Evolutionary conservation across 2,329 filamentous ascomycete species (phyloP), one percentile per base, ranked within the genome.

Genomic region (Aureobasidium subglaciale): DNA sequence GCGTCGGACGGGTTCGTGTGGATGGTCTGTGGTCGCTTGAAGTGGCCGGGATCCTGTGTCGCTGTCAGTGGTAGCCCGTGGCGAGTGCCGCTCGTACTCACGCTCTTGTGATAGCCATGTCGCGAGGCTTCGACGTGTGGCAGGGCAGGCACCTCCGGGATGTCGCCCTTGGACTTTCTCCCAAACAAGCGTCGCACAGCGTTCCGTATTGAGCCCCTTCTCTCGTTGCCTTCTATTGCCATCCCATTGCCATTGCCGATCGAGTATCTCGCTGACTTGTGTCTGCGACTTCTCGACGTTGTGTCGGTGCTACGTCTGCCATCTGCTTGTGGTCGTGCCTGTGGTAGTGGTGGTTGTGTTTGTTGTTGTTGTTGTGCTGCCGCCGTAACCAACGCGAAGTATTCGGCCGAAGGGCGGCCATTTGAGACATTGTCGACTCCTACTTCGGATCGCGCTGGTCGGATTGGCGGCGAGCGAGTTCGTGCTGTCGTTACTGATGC

Each of bases 111-210:
- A 49, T 70, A 65, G 16, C 59, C 60, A 61, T 70, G 68, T 43
- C 67, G 56, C 13, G 63, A 57, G 4, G 61, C 58, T 9, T 61
- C 61, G 5, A 38, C 30, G 18, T 20, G 37, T 32, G 54, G 53
- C 13, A 49, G 8, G 24, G 35, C 43, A 11, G 43, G 43, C n/a
- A 48, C 43, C 25, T 56, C 52, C 42, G 56, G 53, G n/a, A 55
- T 35, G 22, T 56, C 56, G n/a, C 20, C 62, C 53, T 65, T 66
- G 34, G 64, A 64, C 53, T 64, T 62, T 38, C 66, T 63, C 3
- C 68, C 64, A 55, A 71, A 71, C n/a, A 71, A 64, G 56, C 63
- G 64, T 24, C 67, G 64, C 32, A 71, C 67, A 6, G 64, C 67
- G 58, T 67, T 65, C 48, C 68, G 67, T 46, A 71, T 59, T 7